A percentile compares a stretch with the other conserved stretches of the same genome.
Evolutionary conservation across 2,329 filamentous ascomycete genomes (phyloP).

Genomic region (Apiospora saccharicola): DNA sequence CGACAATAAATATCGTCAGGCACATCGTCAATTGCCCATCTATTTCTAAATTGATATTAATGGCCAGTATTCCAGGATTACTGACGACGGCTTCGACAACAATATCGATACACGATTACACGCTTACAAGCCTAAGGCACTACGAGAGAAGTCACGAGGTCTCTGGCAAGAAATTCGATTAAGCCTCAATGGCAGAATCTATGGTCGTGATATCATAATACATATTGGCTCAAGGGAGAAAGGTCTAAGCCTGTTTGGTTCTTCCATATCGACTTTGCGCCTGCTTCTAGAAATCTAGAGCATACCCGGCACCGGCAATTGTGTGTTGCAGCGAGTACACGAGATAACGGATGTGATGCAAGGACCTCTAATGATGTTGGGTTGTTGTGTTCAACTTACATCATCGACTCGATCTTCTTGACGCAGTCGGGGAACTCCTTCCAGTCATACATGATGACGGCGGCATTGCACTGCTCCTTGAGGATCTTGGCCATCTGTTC

Average conservation of each 20-base stretch:
- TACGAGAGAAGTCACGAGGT: neutral
- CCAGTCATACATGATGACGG: slow-evolving; percentile 59
- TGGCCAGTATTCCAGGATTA: neutral
- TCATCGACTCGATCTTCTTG: slow-evolving; percentile 44
- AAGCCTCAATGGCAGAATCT: slow-evolving; percentile 1
- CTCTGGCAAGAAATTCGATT: slow-evolving; percentile 7
- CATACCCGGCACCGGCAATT: neutral
- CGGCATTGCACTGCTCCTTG: slow-evolving; percentile 56
- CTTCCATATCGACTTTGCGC: slow-evolving; percentile 1
- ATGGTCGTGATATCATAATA: slow-evolving; percentile 22
- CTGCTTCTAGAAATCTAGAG: slow-evolving; percentile 3
- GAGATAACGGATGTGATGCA: neutral
- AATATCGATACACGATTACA: neutral
- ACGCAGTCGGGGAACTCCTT: slow-evolving; percentile 48
- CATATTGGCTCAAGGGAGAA: neutral
- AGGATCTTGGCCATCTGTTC: slow-evolving; percentile 63
- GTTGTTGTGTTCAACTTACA: slow-evolving; percentile 36
- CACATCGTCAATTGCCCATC: neutral
- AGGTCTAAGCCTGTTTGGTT: neutral
- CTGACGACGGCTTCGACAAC: neutral
- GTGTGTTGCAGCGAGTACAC: neutral
- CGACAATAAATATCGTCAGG: neutral
- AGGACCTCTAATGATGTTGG: neutral
- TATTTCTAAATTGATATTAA: neutral
- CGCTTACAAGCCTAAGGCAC: neutral